Evolutionary conservation across 1,284 basidiomycete genomes (phyloP).

Genomic region (Ceratobasidium sp.): DNA sequence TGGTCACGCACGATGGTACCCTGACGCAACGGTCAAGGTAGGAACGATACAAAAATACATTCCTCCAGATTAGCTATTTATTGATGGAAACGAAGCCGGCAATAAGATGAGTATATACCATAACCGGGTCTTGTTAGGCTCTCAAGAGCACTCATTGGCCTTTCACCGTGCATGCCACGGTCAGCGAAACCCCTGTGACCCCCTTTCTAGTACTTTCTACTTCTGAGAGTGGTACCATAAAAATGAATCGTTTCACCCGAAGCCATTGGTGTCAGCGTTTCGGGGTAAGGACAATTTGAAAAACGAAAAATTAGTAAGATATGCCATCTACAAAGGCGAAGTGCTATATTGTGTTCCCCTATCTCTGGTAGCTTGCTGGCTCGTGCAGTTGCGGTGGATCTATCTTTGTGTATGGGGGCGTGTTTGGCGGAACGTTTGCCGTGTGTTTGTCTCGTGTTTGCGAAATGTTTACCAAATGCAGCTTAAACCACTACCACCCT

Average conservation of each 20-base stretch:
- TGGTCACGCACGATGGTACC: no score
- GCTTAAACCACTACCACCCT: no score
- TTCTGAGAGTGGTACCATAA: no score
- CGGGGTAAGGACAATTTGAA: constrained; percentile 1
- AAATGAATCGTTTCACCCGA: no score
- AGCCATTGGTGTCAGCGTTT: no score
- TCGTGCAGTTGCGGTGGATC: no score
- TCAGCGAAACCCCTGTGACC: constrained; percentile 5
- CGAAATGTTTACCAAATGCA: no score
- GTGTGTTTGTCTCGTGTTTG: no score
- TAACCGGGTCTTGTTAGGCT: background rate
- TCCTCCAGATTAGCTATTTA: background rate
- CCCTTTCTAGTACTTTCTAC: no score
- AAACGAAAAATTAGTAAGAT: constrained; percentile 3
- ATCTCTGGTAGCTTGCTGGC: constrained; percentile 19
- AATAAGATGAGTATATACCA: background rate
- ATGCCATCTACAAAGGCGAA: constrained; percentile 26
- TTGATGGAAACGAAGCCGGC: background rate
- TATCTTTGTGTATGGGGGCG: no score
- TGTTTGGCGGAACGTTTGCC: no score
- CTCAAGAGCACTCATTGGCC: background rate
- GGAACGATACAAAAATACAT: constrained; percentile 13
- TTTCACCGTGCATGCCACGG: constrained; percentile 19
- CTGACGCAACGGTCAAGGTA: background rate
- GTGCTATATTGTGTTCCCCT: constrained; percentile 22